A percentile compares a stretch with the other conserved stretches of the same genome.
Conservation (phyloP, 2,329 filamentous ascomycete genomes). For the Zasmidium cellare region DNA sequence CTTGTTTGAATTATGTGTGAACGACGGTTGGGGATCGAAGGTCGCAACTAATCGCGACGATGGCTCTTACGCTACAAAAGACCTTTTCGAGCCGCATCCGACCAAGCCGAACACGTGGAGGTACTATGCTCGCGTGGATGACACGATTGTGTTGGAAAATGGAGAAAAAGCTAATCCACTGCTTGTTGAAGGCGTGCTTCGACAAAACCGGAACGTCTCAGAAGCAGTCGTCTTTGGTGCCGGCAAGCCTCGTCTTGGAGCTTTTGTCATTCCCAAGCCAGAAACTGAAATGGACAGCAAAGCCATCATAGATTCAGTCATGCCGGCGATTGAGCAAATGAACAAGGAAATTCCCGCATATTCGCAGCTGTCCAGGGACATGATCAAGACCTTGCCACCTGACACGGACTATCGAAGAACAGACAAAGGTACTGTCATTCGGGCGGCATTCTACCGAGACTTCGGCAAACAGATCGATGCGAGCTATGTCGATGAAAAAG, state of each 20-base stretch:
- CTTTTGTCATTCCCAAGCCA: slow-evolving; percentile 55
- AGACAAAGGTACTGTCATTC: slow-evolving; percentile 57
- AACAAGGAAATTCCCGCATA: slow-evolving; percentile 53
- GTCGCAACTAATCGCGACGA: slow-evolving; percentile 46
- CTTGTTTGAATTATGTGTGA: slow-evolving; percentile 43
- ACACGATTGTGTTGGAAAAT: slow-evolving; percentile 27
- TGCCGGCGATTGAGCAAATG: slow-evolving; percentile 50
- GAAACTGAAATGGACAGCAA: slow-evolving; percentile 38
- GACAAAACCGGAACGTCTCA: slow-evolving; percentile 26
- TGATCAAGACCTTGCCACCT: slow-evolving; percentile 49
- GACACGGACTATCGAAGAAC: slow-evolving; percentile 50
- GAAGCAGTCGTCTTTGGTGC: slow-evolving; percentile 42
- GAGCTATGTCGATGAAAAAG: slow-evolving; percentile 38
- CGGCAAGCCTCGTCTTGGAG: slow-evolving; percentile 51
- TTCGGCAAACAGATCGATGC: slow-evolving; percentile 49
- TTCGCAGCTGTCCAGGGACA: slow-evolving; percentile 51
- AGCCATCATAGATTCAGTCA: slow-evolving; percentile 50
- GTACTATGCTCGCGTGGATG: slow-evolving; percentile 26
- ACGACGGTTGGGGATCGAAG: slow-evolving; percentile 31
- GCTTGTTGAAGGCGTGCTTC: slow-evolving; percentile 14
- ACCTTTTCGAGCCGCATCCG: slow-evolving; percentile 28
- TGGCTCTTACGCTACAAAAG: slow-evolving; percentile 37
- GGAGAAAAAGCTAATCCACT: slow-evolving; percentile 26
- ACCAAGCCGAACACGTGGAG: slow-evolving; percentile 21
- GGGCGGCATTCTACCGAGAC: slow-evolving; percentile 48